These are phyloP conservation scores for Aegilops umbellulata DNA, from an alignment of 176 grass and related monocot genomes.

Conservation along the genomic window DNA sequence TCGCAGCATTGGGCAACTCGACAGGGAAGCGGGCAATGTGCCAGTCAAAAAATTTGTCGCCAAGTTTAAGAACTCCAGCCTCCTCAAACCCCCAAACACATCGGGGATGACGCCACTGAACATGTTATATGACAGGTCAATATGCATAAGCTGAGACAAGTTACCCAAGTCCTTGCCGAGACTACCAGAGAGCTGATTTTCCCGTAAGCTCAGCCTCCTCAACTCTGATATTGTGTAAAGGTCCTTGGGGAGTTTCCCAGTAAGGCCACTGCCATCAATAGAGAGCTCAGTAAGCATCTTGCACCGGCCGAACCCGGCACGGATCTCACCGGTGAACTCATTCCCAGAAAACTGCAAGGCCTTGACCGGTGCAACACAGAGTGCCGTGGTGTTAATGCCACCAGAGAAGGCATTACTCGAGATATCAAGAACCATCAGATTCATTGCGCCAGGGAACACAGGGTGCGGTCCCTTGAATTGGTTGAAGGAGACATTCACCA, in stretches of 20 bases:
- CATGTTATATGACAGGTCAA: slow-evolving; percentile 53
- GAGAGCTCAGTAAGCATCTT: slow-evolving; percentile 41
- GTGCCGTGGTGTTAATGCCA: background rate
- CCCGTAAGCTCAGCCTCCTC: slow-evolving; percentile 34
- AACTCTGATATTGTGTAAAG: slow-evolving; percentile 37
- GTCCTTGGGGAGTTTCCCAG: slow-evolving; percentile 31
- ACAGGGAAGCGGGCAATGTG: slow-evolving; percentile 65
- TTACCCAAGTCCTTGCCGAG: slow-evolving; percentile 33
- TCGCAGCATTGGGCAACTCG: slow-evolving; percentile 37
- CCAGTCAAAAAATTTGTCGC: slow-evolving; percentile 48
- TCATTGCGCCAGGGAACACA: background rate
- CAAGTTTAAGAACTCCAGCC: slow-evolving; percentile 47
- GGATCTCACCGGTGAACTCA: slow-evolving; percentile 17
- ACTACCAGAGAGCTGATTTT: slow-evolving; percentile 40
- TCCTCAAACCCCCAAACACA: slow-evolving; percentile 42
- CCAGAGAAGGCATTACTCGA: slow-evolving; percentile 36
- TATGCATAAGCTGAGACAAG: slow-evolving; percentile 43
- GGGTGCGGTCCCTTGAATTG: slow-evolving; percentile 41
- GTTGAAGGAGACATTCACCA: slow-evolving; percentile 62
- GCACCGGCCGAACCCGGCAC: background rate
- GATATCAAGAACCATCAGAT: slow-evolving; percentile 49
- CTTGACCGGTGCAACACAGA: slow-evolving; percentile 22
- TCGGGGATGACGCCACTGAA: slow-evolving; percentile 48
- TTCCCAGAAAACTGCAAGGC: slow-evolving; percentile 43
- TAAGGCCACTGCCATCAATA: slow-evolving; percentile 22